phyloP scores from a whole-genome alignment of 1,139 yeast genomes.

The Candida glucosophila region DNA sequence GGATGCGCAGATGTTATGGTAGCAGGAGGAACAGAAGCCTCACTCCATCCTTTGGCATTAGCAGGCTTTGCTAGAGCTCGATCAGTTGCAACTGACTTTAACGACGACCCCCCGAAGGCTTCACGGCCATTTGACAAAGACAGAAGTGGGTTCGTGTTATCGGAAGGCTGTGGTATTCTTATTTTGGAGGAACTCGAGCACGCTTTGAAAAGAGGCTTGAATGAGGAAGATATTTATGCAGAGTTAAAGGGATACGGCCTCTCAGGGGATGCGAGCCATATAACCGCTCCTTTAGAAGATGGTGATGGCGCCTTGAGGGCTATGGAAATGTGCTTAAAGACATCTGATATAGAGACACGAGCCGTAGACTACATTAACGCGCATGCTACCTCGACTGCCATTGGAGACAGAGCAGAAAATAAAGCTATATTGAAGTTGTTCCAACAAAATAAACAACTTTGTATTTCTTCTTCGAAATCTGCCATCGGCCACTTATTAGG shows the following conservation, averaged over 20 bases:
- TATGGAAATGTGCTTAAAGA: slow-evolving; percentile 65
- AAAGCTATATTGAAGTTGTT: slow-evolving; percentile 58
- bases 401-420: slow-evolving; percentile 89
- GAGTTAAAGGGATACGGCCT: slow-evolving; percentile 84
- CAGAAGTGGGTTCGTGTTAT: slow-evolving; percentile 82
- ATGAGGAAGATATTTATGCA: slow-evolving; percentile 54
- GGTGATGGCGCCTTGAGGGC: slow-evolving; percentile 85
- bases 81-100: slow-evolving; percentile 59
- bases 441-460: slow-evolving; percentile 18
- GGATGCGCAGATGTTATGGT: slow-evolving; percentile 83
- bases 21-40: slow-evolving; percentile 89
- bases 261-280: slow-evolving; percentile 87
- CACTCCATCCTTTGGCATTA: slow-evolving; percentile 77
- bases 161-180: slow-evolving; percentile 87
- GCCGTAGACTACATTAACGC: slow-evolving; percentile 79
- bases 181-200: slow-evolving; percentile 71
- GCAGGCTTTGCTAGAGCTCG: slow-evolving; percentile 92
- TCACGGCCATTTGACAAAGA: slow-evolving; percentile 81
- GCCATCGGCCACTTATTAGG: slow-evolving; percentile 92
- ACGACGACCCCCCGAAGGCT: slow-evolving; percentile 54
- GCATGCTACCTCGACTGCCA: slow-evolving; percentile 87
- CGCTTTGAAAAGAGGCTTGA: slow-evolving; percentile 56
- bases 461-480: slow-evolving; percentile 81
- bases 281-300: slow-evolving; percentile 78
- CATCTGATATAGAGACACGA: slow-evolving; percentile 32